Base-by-base conservation (phyloP, 768 basidiomycete species). In the Russula earlei region DNA sequence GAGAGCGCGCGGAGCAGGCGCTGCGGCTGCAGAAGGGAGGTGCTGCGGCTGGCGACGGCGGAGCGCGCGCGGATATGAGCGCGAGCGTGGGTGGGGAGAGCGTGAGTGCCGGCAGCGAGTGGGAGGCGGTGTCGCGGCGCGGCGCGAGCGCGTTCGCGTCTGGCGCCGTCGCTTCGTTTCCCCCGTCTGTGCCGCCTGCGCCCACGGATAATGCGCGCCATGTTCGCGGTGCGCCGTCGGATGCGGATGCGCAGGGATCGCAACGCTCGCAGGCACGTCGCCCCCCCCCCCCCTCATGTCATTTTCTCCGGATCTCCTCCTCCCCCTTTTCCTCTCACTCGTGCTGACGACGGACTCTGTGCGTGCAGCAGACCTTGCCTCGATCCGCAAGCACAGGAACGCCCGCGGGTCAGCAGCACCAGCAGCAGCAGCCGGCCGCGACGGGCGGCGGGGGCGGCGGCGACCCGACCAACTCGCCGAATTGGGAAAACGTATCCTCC, bases 401-500 rank as follows among this genome's bases (percentile, higher is more conserved):
- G 25, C 38, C 45, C 20, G 31, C 33, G 25, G 49, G 33, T 12
- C 49, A 38, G 20, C 53, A 59, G 25, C 33, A 55, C 10, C 24
- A n/a, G n/a, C n/a, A n/a, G n/a, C 34, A 3, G 49, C 49, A 8
- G 44, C 38, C 29, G 29, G n/a, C 29, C 29, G 29, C 29, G 2
- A 31, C 29, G 7, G 29, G 5, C 29, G 9, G 4, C 29, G 29
- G 29, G 29, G 10, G 7, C 29, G 29, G 29, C 29, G 62, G 65
- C 5, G 67, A 68, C 31, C 65, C 66, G 27, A 62, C 70, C 53
- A 68, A 67, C 49, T 68, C 70, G 14, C 67, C 65, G 52, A 67
- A 60, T 48, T 90, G 87, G 88, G 87, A 88, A 66, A 77, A 87
- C 55, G 71, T 91, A 36, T 76, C 81, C 44, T 22, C 61, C 46